These are phyloP conservation scores for Citrus mangshanensis DNA, from an alignment of 345 rosid genomes.

Conservation along the genomic window DNA sequence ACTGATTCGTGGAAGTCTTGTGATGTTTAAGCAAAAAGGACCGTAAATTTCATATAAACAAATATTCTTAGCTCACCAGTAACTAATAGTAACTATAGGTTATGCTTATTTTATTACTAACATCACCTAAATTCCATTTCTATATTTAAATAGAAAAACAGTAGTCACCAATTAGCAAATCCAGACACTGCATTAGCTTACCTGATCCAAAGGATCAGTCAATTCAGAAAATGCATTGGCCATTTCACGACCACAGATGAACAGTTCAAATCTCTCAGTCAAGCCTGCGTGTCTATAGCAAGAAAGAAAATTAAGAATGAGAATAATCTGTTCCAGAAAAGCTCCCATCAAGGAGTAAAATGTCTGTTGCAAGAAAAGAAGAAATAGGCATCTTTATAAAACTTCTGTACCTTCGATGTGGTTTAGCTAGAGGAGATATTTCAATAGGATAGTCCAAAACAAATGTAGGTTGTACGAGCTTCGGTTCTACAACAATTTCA, in stretches of 20 bases:
- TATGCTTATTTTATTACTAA: neutral
- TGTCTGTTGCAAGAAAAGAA: neutral
- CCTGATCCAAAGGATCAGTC: slow-evolving; percentile 97
- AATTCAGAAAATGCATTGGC: slow-evolving; percentile 96
- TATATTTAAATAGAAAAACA: neutral
- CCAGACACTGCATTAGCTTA: slow-evolving; percentile 17
- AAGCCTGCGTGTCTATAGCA: slow-evolving; percentile 53
- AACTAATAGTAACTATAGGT: neutral
- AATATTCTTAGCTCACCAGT: neutral
- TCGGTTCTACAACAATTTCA: slow-evolving; percentile 85
- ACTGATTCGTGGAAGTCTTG: neutral
- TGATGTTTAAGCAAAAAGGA: neutral
- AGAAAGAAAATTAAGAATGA: neutral
- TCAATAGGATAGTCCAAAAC: slow-evolving; percentile 93
- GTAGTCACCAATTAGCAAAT: neutral
- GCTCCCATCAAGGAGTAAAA: neutral
- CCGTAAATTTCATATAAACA: neutral
- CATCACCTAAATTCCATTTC: neutral
- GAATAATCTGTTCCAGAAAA: neutral
- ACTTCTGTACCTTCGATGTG: slow-evolving; percentile 64
- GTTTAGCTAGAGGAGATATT: slow-evolving; percentile 95
- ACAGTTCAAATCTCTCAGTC: slow-evolving; percentile 96
- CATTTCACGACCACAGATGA: slow-evolving; percentile 92
- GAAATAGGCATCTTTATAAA: slow-evolving; percentile 4
- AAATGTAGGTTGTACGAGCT: slow-evolving; percentile 91